A percentile compares a stretch with the other conserved stretches of the same genome.
Evolutionary conservation across 129 eudicot genomes (phyloP).

Genomic region (Ambrosia artemisiifolia): DNA sequence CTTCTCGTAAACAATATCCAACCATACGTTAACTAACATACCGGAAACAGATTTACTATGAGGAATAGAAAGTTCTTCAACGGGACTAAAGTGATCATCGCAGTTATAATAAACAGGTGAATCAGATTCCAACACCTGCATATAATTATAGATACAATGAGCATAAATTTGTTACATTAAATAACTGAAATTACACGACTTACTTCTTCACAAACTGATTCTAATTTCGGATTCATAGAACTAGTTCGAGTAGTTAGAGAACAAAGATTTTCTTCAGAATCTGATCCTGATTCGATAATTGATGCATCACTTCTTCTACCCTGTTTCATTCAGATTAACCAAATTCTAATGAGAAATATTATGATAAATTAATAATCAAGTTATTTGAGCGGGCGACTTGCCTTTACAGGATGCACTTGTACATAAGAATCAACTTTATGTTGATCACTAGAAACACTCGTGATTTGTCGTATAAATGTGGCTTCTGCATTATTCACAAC

Average conservation of each 20-base stretch:
- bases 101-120: conserved; percentile 57
- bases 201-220: conserved; percentile 57
- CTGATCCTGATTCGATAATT: conserved; percentile 50
- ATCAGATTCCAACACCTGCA: conserved; percentile 54
- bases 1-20: conserved; percentile 38
- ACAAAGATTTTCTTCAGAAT: conserved; percentile 43
- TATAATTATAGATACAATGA: conserved; percentile 9
- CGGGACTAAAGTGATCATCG: conserved; percentile 47
- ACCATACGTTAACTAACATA: conserved; percentile 32
- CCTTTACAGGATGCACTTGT: conserved; percentile 55
- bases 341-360: neutral
- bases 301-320: conserved; percentile 49
- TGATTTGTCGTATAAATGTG: conserved; percentile 53
- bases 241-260: conserved; percentile 42
- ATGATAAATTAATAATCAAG: neutral
- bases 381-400: conserved; percentile 4
- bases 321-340: conserved; percentile 37
- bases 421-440: conserved; percentile 44
- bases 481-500: conserved; percentile 60
- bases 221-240: conserved; percentile 31
- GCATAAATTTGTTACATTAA: neutral
- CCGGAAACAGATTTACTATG: conserved; percentile 21
- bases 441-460: conserved; percentile 45
- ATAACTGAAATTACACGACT: conserved; percentile 20
- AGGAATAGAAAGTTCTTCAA: conserved; percentile 28